A percentile compares a stretch with the other conserved stretches of the same genome.
These are phyloP conservation scores for Cutaneotrichosporon curvatum DNA, from an alignment of 1,284 basidiomycete genomes.

Conservation along the genomic window DNA sequence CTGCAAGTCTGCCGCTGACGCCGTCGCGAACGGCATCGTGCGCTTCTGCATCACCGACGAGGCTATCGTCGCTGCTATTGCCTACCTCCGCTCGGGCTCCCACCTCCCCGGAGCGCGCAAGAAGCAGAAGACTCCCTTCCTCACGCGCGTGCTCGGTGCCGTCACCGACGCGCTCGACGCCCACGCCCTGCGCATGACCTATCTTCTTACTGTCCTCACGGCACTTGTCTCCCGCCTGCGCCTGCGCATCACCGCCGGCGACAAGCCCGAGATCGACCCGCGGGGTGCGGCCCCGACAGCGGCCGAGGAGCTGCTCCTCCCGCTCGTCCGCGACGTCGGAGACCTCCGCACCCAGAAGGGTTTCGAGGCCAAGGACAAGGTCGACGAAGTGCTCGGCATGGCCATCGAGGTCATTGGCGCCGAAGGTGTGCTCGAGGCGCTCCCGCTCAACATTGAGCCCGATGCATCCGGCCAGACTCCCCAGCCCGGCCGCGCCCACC, in stretches of 20 bases:
- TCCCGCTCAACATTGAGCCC: constrained; percentile 84
- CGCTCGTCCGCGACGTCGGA: constrained; percentile 67
- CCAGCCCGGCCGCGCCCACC: constrained; percentile 65
- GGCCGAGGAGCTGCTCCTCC: constrained; percentile 64
- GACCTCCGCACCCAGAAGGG: constrained; percentile 67
- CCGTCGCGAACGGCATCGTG: constrained; percentile 53
- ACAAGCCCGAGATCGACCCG: constrained; percentile 43
- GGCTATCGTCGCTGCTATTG: constrained; percentile 54
- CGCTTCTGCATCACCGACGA: constrained; percentile 62
- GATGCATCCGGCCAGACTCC: constrained; percentile 50
- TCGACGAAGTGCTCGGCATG: constrained; percentile 69
- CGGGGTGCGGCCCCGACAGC: constrained; percentile 55
- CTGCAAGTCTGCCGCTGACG: constrained; percentile 57
- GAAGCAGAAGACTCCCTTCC: constrained; percentile 53
- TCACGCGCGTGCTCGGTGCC: constrained; percentile 59
- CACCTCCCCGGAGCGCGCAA: constrained; percentile 41
- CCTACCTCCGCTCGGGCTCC: constrained; percentile 35
- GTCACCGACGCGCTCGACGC: constrained; percentile 61
- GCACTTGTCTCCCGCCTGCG: constrained; percentile 48
- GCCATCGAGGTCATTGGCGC: constrained; percentile 86
- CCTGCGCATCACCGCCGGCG: constrained; percentile 27
- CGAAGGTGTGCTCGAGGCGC: constrained; percentile 60
- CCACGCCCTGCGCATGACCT: constrained; percentile 59
- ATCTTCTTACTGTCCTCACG: constrained; percentile 56
- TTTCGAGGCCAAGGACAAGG: constrained; percentile 86